Conservation (phyloP, 2,329 filamentous ascomycete genomes). For the Diaporthe sp. region DNA sequence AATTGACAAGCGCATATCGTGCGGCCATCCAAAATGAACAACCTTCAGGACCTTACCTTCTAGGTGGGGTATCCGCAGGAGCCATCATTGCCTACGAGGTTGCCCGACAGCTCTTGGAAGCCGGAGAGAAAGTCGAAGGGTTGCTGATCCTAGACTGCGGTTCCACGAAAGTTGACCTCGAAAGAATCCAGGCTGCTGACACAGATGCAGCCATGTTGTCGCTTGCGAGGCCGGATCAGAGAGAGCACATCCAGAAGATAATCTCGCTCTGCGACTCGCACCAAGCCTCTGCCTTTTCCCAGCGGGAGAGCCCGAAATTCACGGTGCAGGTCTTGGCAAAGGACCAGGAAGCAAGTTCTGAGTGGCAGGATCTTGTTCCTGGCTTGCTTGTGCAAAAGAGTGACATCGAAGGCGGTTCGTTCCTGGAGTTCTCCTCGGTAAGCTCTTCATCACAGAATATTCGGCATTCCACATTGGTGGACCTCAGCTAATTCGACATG, state of each 20-base stretch:
- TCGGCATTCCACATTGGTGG: background rate
- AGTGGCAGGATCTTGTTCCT: background rate
- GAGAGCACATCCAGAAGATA: background rate
- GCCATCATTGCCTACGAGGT: slow-evolving; percentile 39
- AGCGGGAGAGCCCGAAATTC: background rate
- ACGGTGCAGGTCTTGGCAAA: background rate
- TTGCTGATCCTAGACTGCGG: background rate
- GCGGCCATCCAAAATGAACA: slow-evolving; percentile 22
- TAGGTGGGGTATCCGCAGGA: slow-evolving; percentile 40
- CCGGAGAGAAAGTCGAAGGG: background rate
- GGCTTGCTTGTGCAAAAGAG: background rate
- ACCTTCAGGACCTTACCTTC: slow-evolving; percentile 36
- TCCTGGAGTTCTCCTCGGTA: background rate
- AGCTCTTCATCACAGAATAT: background rate
- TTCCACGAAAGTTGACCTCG: background rate
- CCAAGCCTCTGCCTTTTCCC: background rate
- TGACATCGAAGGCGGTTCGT: background rate
- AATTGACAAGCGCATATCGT: background rate
- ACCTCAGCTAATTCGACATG: background rate
- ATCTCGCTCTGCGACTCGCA: background rate
- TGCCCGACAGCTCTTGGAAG: background rate
- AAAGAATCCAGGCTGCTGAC: background rate
- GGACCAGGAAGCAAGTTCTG: background rate
- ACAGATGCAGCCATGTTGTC: background rate
- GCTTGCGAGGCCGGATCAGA: background rate